Base-by-base conservation (phyloP, 108 stramenopile genomes). In the Skeletonema marinoi region DNA sequence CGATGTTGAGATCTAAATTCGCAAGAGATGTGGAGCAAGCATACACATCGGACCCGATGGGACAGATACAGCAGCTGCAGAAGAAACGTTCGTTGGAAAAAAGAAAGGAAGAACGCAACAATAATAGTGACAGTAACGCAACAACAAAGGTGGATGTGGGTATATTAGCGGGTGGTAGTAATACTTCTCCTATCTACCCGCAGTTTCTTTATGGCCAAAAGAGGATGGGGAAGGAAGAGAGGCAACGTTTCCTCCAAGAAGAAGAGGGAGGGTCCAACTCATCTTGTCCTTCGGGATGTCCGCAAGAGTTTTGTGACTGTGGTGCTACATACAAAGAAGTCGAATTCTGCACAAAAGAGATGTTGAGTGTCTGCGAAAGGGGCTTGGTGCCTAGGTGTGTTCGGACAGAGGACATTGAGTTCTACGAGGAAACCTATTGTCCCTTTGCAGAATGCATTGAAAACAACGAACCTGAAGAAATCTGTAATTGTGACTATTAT, bases 291-390 rank as follows among this genome's bases (percentile, higher is more conserved):
- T 35, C 75, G 19, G 68, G 68, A 14, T 82, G 81, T 13, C 75
- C 81, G 2, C 36, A 82, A 64, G 66, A 62, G 17, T 82, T 82
- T 60, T 82, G 81, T 71, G 69, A 76, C 32, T 82, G 81, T 30
- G 81, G 75, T 32, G 2, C 38, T 19, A 58, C 35, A 13, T 19
- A 73, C 19, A 75, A 66, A 33, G 65, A 82, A 41, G 71, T 60
- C 21, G 14, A 58, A n/a, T 33, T 50, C 10, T 77, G 81, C 42
- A 58, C 75, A 9, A 30, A 59, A 42, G 71, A 82, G 63, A 63
- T 82, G 60, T 54, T 76, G 44, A 35, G 32, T 19, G 19, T 73
- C 1, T 82, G 81, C 33, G 17, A 62, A 21, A 35, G 48, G 42
- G 71, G 66, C 14, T 3, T 66, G 0, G 51, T 82, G 16, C 44